A percentile compares a stretch with the other conserved stretches of the same genome.
Evolutionary conservation across 2,329 filamentous ascomycete genomes (phyloP).

Genomic region (Shiraia sp.): DNA sequence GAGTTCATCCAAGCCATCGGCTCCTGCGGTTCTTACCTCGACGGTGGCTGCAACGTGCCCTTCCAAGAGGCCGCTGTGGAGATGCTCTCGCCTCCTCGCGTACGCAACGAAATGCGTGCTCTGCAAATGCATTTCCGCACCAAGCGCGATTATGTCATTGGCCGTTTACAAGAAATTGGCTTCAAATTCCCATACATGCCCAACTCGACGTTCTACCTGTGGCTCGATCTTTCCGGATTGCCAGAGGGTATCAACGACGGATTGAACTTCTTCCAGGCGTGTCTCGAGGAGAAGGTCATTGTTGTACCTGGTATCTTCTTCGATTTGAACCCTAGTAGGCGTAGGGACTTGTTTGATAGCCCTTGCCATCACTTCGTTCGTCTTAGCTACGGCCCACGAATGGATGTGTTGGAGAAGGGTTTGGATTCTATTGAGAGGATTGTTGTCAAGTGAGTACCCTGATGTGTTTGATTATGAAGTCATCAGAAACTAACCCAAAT

Average conservation of each 20-base stretch:
- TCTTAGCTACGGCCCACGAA: conserved; percentile 46
- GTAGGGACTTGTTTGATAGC: conserved; percentile 89
- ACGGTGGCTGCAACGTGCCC: conserved; percentile 90
- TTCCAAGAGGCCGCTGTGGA: conserved; percentile 92
- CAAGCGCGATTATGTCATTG: conserved; percentile 90
- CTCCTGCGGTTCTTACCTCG: conserved; percentile 89
- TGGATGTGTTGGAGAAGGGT: conserved; percentile 47
- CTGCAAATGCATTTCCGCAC: conserved; percentile 87
- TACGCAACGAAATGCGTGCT: conserved; percentile 83
- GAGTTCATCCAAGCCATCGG: conserved; percentile 94
- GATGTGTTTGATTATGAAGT: neutral
- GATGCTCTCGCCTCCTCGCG: conserved; percentile 86
- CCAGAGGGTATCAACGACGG: conserved; percentile 87
- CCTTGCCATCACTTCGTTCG: conserved; percentile 72
- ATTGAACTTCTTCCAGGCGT: conserved; percentile 95
- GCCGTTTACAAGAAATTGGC: conserved; percentile 79
- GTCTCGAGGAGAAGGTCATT: conserved; percentile 91
- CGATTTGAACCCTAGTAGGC: conserved; percentile 86
- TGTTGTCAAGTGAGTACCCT: conserved; percentile 45
- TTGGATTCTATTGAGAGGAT: conserved; percentile 47
- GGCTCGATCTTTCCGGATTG: conserved; percentile 67
- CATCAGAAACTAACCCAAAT: neutral
- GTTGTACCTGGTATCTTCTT: conserved; percentile 98
- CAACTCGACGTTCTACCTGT: conserved; percentile 94
- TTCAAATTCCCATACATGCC: conserved; percentile 80